phyloP scores from a whole-genome alignment of 192 early-diverging fungal species.

The Phlyctochytrium planicorne region DNA sequence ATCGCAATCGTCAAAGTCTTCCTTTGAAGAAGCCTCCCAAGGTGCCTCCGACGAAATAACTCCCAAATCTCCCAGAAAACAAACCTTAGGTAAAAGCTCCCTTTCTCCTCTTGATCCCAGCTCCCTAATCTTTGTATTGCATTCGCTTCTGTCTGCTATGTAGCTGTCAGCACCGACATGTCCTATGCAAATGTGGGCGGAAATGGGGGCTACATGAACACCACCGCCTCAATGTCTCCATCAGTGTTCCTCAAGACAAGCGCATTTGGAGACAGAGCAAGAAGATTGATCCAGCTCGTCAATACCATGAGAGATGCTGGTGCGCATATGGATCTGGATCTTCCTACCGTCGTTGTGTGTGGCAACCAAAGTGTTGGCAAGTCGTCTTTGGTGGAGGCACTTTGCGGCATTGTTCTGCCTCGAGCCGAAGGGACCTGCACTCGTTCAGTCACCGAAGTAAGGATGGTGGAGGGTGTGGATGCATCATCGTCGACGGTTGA shows the following conservation, averaged over 20 bases:
- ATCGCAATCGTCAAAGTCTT: no score
- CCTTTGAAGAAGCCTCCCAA: no score
- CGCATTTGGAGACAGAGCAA: constrained; percentile 32
- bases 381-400: constrained; percentile 48
- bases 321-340: constrained; percentile 51
- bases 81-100: no score
- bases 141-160: no score
- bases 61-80: no score
- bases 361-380: constrained; percentile 60
- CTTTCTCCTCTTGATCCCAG: no score
- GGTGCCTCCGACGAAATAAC: no score
- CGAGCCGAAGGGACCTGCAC: constrained; percentile 55
- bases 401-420: constrained; percentile 51
- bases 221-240: constrained; percentile 10
- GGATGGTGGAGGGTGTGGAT: constrained; percentile 30
- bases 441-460: constrained; percentile 56
- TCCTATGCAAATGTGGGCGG: no score
- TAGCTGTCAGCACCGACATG: no score
- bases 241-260: constrained; percentile 25
- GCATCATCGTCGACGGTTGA: background rate
- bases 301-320: constrained; percentile 44
- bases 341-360: constrained; percentile 56
- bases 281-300: constrained; percentile 35
- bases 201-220: no score
- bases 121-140: no score